These are phyloP conservation scores for Hypoxylon lienhwacheense DNA, from an alignment of 495 filamentous ascomycete genomes.

Conservation along the genomic window DNA sequence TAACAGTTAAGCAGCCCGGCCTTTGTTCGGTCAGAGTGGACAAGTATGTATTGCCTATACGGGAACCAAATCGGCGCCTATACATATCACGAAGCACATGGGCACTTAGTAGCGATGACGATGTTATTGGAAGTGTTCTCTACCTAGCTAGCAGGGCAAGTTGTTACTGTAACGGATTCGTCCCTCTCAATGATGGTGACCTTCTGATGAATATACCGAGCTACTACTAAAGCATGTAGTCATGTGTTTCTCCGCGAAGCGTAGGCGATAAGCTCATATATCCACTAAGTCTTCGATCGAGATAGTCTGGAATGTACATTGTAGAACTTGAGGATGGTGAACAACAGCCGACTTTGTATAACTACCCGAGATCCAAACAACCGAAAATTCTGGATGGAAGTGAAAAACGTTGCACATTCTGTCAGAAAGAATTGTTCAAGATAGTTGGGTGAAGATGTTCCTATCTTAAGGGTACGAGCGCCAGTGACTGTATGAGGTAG, in stretches of 20 bases:
- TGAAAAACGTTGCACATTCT: no score
- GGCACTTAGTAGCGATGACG: conserved; percentile 55
- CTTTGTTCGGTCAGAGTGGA: conserved; percentile 53
- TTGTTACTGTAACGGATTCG: conserved; percentile 59
- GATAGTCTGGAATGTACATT: not conserved
- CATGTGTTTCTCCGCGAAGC: not conserved
- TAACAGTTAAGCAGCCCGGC: conserved; percentile 55
- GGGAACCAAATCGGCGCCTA: conserved; percentile 56
- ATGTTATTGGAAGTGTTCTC: conserved; percentile 51
- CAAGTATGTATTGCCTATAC: no score
- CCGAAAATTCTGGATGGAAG: no score
- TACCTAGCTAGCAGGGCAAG: conserved; percentile 45
- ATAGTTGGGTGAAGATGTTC: conserved; percentile 6
- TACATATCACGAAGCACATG: conserved; percentile 58
- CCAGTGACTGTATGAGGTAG: not conserved
- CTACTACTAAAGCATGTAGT: conserved; percentile 44
- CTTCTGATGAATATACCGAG: conserved; percentile 47
- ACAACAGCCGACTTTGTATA: no score
- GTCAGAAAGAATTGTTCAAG: no score
- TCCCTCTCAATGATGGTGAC: conserved; percentile 61
- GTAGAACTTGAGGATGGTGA: no score
- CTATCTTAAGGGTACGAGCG: not conserved
- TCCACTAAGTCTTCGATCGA: not conserved
- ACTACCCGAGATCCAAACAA: no score
- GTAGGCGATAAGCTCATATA: not conserved